Conservation (phyloP, 2,329 filamentous ascomycete genomes). For the Gremmenia infestans region DNA sequence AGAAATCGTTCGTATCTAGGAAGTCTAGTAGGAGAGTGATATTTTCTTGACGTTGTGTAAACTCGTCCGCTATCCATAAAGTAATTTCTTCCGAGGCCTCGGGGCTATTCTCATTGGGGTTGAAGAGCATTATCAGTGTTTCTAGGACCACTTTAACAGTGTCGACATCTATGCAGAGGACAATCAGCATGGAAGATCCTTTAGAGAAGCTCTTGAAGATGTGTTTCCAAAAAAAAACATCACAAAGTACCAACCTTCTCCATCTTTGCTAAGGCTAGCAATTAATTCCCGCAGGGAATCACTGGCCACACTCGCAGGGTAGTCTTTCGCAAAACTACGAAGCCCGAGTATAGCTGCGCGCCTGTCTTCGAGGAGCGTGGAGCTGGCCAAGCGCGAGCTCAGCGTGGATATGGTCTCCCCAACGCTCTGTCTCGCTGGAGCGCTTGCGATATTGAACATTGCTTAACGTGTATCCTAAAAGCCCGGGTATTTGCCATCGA, state of each 20-base stretch:
- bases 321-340: slow-evolving; percentile 93
- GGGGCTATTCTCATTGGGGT: slow-evolving; percentile 63
- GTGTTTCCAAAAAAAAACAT: too few relatives aligned
- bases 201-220: too few relatives aligned
- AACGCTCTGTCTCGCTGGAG: slow-evolving; percentile 92
- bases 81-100: slow-evolving; percentile 96
- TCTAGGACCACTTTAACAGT: slow-evolving; percentile 93
- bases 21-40: slow-evolving; percentile 86
- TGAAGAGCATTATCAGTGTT: slow-evolving; percentile 91
- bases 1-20: slow-evolving; percentile 82
- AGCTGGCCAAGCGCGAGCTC: slow-evolving; percentile 79
- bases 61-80: slow-evolving; percentile 94
- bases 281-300: slow-evolving; percentile 88
- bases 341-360: slow-evolving; percentile 88
- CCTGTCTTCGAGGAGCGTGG: slow-evolving; percentile 89
- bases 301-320: slow-evolving; percentile 91
- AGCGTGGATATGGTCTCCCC: slow-evolving; percentile 90
- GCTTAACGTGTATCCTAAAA: slow-evolving; percentile 17
- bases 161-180: slow-evolving; percentile 66
- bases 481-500: slow-evolving; percentile 16
- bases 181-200: background rate
- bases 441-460: slow-evolving; percentile 63
- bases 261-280: slow-evolving; percentile 76
- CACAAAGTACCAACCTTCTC: slow-evolving; percentile 42
- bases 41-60: slow-evolving; percentile 96